Conservation (phyloP, 1,284 basidiomycete genomes). For the Calocybe gambosa region DNA sequence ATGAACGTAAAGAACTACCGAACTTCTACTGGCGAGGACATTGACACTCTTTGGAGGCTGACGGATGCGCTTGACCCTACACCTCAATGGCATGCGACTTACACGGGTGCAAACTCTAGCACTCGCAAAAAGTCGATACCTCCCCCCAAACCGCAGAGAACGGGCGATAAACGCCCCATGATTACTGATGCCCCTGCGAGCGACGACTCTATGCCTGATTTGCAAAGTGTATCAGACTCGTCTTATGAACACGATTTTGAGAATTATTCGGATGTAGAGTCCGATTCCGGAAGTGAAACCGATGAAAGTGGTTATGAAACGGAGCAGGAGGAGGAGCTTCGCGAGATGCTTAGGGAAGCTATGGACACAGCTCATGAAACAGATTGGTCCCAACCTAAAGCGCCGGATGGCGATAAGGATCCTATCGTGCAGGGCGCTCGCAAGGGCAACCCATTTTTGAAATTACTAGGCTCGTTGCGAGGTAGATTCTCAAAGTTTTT, state of each 20-base stretch:
- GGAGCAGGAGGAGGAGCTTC: slow-evolving; percentile 60
- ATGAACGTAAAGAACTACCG: slow-evolving; percentile 50
- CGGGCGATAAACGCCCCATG: slow-evolving; percentile 34
- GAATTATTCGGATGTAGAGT: slow-evolving; percentile 32
- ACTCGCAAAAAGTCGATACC: slow-evolving; percentile 20
- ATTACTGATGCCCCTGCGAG: slow-evolving; percentile 40
- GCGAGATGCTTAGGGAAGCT: slow-evolving; percentile 57
- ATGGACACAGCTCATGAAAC: slow-evolving; percentile 60
- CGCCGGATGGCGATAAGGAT: slow-evolving; percentile 35
- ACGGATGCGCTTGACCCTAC: slow-evolving; percentile 42
- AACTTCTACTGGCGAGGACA: slow-evolving; percentile 39
- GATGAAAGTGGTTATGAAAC: slow-evolving; percentile 53
- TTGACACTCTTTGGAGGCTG: slow-evolving; percentile 62
- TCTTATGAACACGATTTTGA: slow-evolving; percentile 36
- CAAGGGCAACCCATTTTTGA: slow-evolving; percentile 69
- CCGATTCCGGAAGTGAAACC: slow-evolving; percentile 28
- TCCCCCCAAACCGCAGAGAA: slow-evolving; percentile 27
- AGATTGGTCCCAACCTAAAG: slow-evolving; percentile 46
- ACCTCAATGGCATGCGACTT: slow-evolving; percentile 56
- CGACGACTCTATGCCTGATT: slow-evolving; percentile 53
- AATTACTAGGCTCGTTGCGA: slow-evolving; percentile 62
- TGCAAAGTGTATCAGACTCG: slow-evolving; percentile 57
- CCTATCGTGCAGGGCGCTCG: slow-evolving; percentile 39
- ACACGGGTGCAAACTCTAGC: slow-evolving; percentile 29
- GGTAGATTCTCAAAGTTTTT: slow-evolving; percentile 32